Conservation (phyloP, 176 grass and related monocot species). For the Hordeum marinum region DNA sequence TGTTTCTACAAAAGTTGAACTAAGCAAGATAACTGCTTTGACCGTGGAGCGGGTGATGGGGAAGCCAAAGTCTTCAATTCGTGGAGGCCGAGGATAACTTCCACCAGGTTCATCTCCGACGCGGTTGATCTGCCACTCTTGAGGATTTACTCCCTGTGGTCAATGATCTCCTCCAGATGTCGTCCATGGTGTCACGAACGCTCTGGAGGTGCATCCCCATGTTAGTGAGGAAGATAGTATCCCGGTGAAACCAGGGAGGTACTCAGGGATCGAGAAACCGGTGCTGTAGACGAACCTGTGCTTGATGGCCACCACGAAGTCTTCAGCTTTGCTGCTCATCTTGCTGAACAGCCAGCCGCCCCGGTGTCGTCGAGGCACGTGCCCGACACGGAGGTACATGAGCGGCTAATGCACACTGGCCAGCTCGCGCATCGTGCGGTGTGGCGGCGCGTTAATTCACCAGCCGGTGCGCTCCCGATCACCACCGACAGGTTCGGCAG, state of each 20-base stretch:
- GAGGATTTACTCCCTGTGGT: not conserved
- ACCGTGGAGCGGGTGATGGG: not conserved
- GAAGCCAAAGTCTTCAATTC: slow-evolving; percentile 2
- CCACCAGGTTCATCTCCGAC: slow-evolving; percentile 1
- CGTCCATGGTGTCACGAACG: not conserved
- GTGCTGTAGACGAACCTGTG: not conserved
- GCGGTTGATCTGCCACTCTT: not conserved
- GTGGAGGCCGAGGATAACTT: slow-evolving; percentile 15
- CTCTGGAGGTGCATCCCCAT: not conserved
- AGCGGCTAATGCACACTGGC: slow-evolving; percentile 13
- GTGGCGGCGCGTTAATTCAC: slow-evolving; percentile 18
- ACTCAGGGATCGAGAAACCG: not conserved
- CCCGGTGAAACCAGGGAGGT: not conserved
- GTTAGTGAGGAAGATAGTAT: not conserved
- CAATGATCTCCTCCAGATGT: slow-evolving; percentile 13
- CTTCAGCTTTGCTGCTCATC: too few species aligned
- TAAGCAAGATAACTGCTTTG: slow-evolving; percentile 21
- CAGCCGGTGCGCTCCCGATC: slow-evolving; percentile 38
- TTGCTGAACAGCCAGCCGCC: too few species aligned
- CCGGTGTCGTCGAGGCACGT: not conserved
- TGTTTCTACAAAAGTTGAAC: not conserved
- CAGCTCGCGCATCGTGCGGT: slow-evolving; percentile 9
- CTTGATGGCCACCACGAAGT: slow-evolving; percentile 9
- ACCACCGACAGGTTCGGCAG: slow-evolving; percentile 30
- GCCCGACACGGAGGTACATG: slow-evolving; percentile 10